Percentiles rank a stretch among this genome's conserved stretches.
Conservation (phyloP, 495 filamentous ascomycete genomes). For the Annulohypoxylon stygium region DNA sequence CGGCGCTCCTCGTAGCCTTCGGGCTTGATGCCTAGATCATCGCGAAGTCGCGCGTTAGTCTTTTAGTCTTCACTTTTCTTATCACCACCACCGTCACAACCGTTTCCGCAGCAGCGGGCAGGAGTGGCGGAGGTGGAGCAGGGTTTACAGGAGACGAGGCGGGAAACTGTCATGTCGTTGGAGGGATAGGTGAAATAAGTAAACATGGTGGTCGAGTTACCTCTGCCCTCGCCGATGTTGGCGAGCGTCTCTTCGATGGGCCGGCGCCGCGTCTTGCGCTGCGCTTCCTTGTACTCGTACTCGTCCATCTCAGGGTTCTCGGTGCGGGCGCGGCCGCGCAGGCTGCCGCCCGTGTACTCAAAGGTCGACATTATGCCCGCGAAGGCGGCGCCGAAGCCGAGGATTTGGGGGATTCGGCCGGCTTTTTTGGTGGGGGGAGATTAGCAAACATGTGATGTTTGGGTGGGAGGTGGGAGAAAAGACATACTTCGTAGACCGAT, state of each 20-base stretch:
- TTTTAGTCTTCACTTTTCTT: neutral
- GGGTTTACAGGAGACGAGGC: neutral
- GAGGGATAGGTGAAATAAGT: neutral
- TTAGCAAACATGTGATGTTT: neutral
- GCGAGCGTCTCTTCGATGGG: constrained; percentile 86
- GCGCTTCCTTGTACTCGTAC: constrained; percentile 79
- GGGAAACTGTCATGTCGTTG: neutral
- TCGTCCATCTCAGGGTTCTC: constrained; percentile 75
- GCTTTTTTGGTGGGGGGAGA: constrained; percentile 58
- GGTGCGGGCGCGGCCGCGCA: constrained; percentile 62
- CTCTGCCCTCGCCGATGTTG: constrained; percentile 89
- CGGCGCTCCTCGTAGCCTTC: constrained; percentile 91
- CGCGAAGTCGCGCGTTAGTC: constrained; percentile 38
- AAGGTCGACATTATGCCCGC: constrained; percentile 75
- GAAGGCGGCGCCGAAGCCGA: constrained; percentile 79
- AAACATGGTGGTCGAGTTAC: constrained; percentile 61
- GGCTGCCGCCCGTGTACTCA: constrained; percentile 82
- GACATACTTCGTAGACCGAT: constrained; percentile 55
- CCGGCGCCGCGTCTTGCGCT: constrained; percentile 79
- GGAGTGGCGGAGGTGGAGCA: constrained; percentile 4
- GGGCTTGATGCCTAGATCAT: constrained; percentile 76
- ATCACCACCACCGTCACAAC: neutral
- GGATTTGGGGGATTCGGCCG: constrained; percentile 79
- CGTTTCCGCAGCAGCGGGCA: neutral
- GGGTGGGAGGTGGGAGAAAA: neutral